phyloP scores from a whole-genome alignment of 208 protist genomes.

The Leishmania mexicana region DNA sequence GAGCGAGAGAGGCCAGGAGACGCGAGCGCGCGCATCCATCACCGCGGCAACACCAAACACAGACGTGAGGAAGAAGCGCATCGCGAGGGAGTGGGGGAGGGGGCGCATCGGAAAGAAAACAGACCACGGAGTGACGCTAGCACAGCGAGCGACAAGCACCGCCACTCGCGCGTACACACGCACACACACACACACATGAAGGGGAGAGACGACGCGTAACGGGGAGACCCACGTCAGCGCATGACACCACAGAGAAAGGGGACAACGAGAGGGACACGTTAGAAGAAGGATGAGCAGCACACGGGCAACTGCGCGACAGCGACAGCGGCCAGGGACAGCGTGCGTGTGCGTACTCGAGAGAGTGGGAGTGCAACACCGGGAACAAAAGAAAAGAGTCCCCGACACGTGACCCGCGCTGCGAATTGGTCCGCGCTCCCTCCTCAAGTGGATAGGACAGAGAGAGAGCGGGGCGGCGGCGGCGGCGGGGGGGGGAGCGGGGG shows the following conservation, averaged over 20 bases:
- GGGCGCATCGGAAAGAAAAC: background rate
- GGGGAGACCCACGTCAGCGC: background rate
- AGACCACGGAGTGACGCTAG: background rate
- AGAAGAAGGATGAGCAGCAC: background rate
- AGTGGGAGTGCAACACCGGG: too few relatives aligned
- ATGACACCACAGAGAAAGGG: background rate
- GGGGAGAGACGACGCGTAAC: background rate
- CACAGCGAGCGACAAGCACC: background rate
- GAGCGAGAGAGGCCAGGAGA: background rate
- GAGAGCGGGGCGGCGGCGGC: background rate
- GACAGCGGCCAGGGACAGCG: too few relatives aligned
- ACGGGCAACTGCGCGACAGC: background rate
- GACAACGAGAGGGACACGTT: conserved; percentile 5
- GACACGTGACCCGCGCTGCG: background rate
- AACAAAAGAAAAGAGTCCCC: background rate
- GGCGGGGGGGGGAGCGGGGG: too few relatives aligned
- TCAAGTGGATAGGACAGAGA: background rate
- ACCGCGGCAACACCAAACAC: too few relatives aligned
- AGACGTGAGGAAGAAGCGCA: too few relatives aligned
- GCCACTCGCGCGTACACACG: background rate
- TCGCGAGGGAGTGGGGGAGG: background rate
- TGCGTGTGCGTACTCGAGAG: too few relatives aligned
- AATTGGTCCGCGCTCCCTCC: background rate
- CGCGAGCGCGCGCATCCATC: too few relatives aligned
- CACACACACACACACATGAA: background rate